Conservation (phyloP, 805 yeast genomes). For the Diddensiella santjacobensis region DNA sequence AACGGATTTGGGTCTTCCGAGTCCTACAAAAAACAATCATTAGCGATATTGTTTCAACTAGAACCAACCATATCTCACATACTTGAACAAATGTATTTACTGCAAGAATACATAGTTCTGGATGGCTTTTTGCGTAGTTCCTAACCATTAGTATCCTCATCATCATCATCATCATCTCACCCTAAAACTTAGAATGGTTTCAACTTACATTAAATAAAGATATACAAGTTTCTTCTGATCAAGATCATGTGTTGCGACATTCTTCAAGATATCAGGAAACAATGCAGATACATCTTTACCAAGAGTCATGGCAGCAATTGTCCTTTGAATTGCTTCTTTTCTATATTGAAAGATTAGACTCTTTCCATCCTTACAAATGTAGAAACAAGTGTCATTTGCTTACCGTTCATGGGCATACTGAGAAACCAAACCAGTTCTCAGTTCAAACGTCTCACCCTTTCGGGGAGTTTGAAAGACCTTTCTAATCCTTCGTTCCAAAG, state of each 20-base stretch:
- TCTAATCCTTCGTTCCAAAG: conserved; percentile 47
- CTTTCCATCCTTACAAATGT: too few relatives aligned
- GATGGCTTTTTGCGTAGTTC: conserved; percentile 93
- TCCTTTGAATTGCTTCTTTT: conserved; percentile 94
- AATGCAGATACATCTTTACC: conserved; percentile 94
- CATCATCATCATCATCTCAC: conserved; percentile 13
- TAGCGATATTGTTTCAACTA: too few relatives aligned
- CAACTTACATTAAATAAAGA: conserved; percentile 67
- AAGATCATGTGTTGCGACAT: conserved; percentile 92
- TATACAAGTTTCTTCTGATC: conserved; percentile 96
- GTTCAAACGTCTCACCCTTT: conserved; percentile 77
- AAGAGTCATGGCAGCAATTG: conserved; percentile 96
- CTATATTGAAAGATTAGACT: conserved; percentile 34
- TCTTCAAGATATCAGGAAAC: conserved; percentile 94
- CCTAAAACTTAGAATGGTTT: neutral
- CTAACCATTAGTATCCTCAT: too few relatives aligned
- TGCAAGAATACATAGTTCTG: conserved; percentile 92
- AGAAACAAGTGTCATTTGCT: too few relatives aligned
- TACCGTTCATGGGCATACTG: conserved; percentile 81
- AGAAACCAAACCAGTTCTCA: conserved; percentile 84
- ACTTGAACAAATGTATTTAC: conserved; percentile 87
- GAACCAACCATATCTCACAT: conserved; percentile 2
- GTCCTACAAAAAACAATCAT: too few relatives aligned
- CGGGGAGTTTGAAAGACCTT: conserved; percentile 55
- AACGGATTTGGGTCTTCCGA: conserved; percentile 96